Percentiles rank a stretch among this genome's conserved stretches.
These are phyloP conservation scores for Dioscorea alata DNA, from an alignment of 106 monocot species.

Conservation along the genomic window DNA sequence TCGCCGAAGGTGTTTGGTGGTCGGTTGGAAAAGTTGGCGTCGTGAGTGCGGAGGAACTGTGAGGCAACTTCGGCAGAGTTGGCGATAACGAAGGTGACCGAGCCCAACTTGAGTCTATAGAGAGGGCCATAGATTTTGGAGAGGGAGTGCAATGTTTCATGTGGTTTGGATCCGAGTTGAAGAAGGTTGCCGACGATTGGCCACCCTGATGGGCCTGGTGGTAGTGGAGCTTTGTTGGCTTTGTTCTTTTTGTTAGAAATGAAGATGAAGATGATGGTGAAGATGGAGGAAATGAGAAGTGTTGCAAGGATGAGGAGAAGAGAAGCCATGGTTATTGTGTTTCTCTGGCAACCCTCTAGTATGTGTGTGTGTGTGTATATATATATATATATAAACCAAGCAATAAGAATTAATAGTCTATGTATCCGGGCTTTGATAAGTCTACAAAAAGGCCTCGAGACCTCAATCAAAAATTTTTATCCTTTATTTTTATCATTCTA, in stretches of 20 bases:
- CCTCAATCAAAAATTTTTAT: no score
- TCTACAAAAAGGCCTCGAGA: no score
- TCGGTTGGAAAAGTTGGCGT: conserved; percentile 43
- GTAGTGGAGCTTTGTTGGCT: conserved; percentile 3
- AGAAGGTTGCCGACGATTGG: conserved; percentile 52
- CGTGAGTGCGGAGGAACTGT: conserved; percentile 28
- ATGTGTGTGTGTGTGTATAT: no score
- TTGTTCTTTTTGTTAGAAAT: not conserved
- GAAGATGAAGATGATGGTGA: conserved; percentile 6
- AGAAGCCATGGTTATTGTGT: conserved; percentile 6
- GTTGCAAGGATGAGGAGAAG: conserved; percentile 1
- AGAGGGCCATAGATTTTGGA: conserved; percentile 32
- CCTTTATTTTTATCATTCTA: no score
- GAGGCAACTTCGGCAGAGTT: conserved; percentile 4
- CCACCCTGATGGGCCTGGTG: conserved; percentile 44
- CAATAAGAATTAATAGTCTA: no score
- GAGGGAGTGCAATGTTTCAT: conserved; percentile 30
- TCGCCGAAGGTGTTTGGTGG: conserved; percentile 43
- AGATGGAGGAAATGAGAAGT: not conserved
- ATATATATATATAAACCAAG: no score
- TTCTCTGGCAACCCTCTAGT: no score
- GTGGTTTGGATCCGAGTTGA: conserved; percentile 38
- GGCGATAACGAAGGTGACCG: no score
- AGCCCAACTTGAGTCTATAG: conserved; percentile 21
- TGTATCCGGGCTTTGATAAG: no score